Conservation (phyloP, 176 grass and related monocot species). For the Oryza longistaminata region DNA sequence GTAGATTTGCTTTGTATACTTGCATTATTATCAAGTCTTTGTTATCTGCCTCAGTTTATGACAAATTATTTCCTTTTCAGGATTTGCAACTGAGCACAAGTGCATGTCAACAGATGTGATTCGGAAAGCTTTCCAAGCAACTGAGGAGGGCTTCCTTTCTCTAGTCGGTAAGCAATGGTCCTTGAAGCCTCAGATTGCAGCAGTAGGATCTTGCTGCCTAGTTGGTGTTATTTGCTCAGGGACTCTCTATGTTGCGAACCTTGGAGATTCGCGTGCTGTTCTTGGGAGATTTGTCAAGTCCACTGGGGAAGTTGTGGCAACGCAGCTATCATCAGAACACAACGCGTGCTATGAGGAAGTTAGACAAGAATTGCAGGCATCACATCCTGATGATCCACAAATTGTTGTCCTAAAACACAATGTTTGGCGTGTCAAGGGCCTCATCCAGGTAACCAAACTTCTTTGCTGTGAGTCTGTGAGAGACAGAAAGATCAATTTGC, state of each 20-base stretch:
- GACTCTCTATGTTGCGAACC: slow-evolving; percentile 72
- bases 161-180: slow-evolving; percentile 75
- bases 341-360: slow-evolving; percentile 66
- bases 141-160: slow-evolving; percentile 78
- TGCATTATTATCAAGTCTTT: slow-evolving; percentile 14
- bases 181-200: slow-evolving; percentile 76
- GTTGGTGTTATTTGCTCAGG: slow-evolving; percentile 60
- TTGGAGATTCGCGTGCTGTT: slow-evolving; percentile 75
- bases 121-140: slow-evolving; percentile 73
- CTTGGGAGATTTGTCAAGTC: slow-evolving; percentile 64
- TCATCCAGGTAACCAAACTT: slow-evolving; percentile 69
- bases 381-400: slow-evolving; percentile 81
- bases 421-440: slow-evolving; percentile 89
- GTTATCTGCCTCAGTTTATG: slow-evolving; percentile 19
- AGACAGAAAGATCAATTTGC: not conserved
- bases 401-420: slow-evolving; percentile 90
- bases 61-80: slow-evolving; percentile 47
- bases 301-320: slow-evolving; percentile 64
- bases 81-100: slow-evolving; percentile 71
- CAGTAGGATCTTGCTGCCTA: slow-evolving; percentile 89
- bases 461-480: not conserved
- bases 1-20: slow-evolving; percentile 32
- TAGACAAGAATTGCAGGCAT: slow-evolving; percentile 67
- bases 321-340: slow-evolving; percentile 74
- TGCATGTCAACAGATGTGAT: slow-evolving; percentile 76